phyloP scores from a whole-genome alignment of 2,329 filamentous ascomycete species.

The Colletotrichum shisoi region DNA sequence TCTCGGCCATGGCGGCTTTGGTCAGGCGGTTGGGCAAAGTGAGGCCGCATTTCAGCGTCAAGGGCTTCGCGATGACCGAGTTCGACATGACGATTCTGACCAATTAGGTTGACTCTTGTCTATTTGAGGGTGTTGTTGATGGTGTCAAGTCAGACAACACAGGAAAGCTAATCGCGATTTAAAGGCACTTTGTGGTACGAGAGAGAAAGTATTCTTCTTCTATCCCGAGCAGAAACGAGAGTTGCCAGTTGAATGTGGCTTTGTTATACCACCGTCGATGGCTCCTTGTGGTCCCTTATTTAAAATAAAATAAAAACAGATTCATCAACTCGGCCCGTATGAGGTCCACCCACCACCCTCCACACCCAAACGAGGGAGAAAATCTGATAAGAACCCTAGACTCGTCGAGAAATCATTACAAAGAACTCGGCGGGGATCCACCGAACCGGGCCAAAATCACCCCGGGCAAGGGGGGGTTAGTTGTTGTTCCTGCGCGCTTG shows the following conservation, averaged over 20 bases:
- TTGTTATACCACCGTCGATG: too few species aligned
- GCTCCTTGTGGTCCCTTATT: too few species aligned
- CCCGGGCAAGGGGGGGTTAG: neutral
- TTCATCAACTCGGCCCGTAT: neutral
- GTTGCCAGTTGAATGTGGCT: too few species aligned
- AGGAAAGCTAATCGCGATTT: too few species aligned
- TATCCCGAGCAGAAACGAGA: too few species aligned
- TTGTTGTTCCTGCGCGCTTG: neutral
- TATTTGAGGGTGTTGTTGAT: neutral
- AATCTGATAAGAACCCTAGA: neutral
- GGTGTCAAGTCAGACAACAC: too few species aligned
- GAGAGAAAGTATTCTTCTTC: too few species aligned
- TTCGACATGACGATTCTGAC: constrained; percentile 16
- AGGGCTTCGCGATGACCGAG: constrained; percentile 43
- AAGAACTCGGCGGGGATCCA: neutral
- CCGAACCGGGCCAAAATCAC: constrained; percentile 7
- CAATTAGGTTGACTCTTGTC: neutral
- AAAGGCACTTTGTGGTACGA: too few species aligned
- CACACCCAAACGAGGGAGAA: constrained; percentile 17
- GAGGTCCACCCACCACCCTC: constrained; percentile 2
- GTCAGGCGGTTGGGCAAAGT: constrained; percentile 63
- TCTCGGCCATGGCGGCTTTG: constrained; percentile 61
- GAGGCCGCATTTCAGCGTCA: constrained; percentile 64
- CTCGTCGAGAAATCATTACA: constrained; percentile 1
- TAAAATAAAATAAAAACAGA: too few species aligned